phyloP scores from a whole-genome alignment of 1,284 basidiomycete genomes.

The Sparassis latifolia region DNA sequence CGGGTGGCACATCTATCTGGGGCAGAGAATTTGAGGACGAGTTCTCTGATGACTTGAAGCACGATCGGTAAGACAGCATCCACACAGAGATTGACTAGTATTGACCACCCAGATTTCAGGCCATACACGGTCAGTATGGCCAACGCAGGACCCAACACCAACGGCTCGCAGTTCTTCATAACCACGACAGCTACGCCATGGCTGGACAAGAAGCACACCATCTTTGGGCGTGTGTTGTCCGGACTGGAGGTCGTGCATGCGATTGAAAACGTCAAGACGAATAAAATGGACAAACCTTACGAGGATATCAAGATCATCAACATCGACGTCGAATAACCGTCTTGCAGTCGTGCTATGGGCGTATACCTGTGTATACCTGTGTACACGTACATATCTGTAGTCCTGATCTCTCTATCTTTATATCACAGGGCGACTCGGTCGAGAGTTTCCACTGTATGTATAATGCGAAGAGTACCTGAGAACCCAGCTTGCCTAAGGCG shows the following conservation, averaged over 20 bases:
- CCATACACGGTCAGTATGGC: constrained; percentile 99
- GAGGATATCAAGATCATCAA: constrained; percentile 89
- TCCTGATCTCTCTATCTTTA: neutral
- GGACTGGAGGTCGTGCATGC: constrained; percentile 55
- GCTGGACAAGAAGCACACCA: constrained; percentile 95
- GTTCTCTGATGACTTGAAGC: constrained; percentile 82
- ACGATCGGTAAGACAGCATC: constrained; percentile 63
- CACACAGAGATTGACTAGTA: constrained; percentile 1
- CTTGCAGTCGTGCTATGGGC: neutral
- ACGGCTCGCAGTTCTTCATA: constrained; percentile 98
- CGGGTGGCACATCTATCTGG: constrained; percentile 96
- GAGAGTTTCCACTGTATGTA: constrained; percentile 14
- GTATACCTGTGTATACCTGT: neutral
- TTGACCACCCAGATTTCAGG: constrained; percentile 29
- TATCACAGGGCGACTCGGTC: constrained; percentile 22
- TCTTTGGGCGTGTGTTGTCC: constrained; percentile 75
- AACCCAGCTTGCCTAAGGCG: constrained; percentile 7
- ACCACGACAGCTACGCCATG: constrained; percentile 94
- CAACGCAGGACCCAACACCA: constrained; percentile 93
- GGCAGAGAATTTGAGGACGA: constrained; percentile 95
- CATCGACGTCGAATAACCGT: constrained; percentile 54
- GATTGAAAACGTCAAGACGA: constrained; percentile 62
- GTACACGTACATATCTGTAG: neutral
- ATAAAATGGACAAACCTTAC: constrained; percentile 81
- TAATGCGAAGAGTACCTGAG: constrained; percentile 8